Conservation (phyloP, 2,329 filamentous ascomycete genomes). For the Aspergillus sp. region DNA sequence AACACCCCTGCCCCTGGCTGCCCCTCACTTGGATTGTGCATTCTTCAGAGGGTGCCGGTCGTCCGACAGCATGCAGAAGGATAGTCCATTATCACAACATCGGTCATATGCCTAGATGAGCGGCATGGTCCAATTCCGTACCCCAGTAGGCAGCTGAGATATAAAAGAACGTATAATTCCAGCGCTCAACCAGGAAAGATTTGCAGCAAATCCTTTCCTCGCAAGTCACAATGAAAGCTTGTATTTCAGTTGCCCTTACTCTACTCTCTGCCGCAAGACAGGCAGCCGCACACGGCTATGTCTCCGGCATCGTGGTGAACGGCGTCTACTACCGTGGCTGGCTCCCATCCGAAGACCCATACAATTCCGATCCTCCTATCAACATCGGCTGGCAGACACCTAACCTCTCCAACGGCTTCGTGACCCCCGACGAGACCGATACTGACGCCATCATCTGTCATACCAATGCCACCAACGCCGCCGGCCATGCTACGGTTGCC, state of each 20-base stretch:
- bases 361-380: slow-evolving; percentile 37
- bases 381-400: slow-evolving; percentile 57
- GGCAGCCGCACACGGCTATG: slow-evolving; percentile 37
- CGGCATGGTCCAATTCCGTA: neutral
- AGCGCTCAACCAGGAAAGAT: neutral
- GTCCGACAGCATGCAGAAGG: neutral
- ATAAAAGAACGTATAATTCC: neutral
- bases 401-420: slow-evolving; percentile 54
- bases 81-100: no score
- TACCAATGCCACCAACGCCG: slow-evolving; percentile 53
- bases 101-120: no score
- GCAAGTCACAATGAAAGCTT: neutral
- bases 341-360: slow-evolving; percentile 33
- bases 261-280: neutral
- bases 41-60: neutral
- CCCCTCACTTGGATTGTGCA: neutral
- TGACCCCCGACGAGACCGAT: slow-evolving; percentile 46
- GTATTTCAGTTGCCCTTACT: neutral
- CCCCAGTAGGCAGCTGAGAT: neutral
- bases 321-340: slow-evolving; percentile 41
- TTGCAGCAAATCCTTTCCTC: neutral
- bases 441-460: slow-evolving; percentile 63
- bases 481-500: slow-evolving; percentile 53
- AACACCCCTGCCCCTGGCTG: no score
- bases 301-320: slow-evolving; percentile 36